Percentiles rank a stretch among this genome's conserved stretches.
Evolutionary conservation across 805 yeast genomes (phyloP).

Genomic region (Kodamaea sagamina): DNA sequence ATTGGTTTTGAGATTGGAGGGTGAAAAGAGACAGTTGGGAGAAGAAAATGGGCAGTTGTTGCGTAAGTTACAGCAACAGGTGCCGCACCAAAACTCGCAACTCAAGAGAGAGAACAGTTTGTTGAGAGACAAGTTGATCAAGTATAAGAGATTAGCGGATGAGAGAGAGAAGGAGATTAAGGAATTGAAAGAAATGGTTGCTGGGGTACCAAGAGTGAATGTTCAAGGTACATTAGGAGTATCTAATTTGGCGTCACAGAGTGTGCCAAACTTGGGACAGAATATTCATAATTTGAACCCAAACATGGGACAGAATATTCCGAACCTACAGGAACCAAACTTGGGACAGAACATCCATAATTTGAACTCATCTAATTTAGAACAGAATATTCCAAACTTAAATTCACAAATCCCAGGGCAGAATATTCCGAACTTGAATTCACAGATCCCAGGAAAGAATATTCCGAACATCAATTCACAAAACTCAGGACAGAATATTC

Average conservation of each 20-base stretch:
- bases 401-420: too few relatives aligned
- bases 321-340: too few relatives aligned
- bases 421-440: too few relatives aligned
- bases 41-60: constrained; percentile 17
- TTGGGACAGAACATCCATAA: too few relatives aligned
- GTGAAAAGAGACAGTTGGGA: constrained; percentile 12
- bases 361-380: too few relatives aligned
- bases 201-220: not conserved
- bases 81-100: constrained; percentile 22
- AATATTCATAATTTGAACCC: too few relatives aligned
- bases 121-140: constrained; percentile 34
- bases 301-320: too few relatives aligned
- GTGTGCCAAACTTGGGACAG: too few relatives aligned
- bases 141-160: constrained; percentile 29
- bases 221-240: not conserved
- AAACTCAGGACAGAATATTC: too few relatives aligned
- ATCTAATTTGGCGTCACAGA: not conserved
- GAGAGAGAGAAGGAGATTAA: constrained; percentile 11
- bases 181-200: not conserved
- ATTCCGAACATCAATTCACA: too few relatives aligned
- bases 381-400: too few relatives aligned
- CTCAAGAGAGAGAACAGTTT: constrained; percentile 31
- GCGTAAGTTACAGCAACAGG: constrained; percentile 17
- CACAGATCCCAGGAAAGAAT: too few relatives aligned
- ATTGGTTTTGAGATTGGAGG: constrained; percentile 4